A percentile compares a stretch with the other conserved stretches of the same genome.
These are phyloP conservation scores for Aspergillus eucalypticola DNA, from an alignment of 2,329 filamentous ascomycete species.

Conservation along the genomic window DNA sequence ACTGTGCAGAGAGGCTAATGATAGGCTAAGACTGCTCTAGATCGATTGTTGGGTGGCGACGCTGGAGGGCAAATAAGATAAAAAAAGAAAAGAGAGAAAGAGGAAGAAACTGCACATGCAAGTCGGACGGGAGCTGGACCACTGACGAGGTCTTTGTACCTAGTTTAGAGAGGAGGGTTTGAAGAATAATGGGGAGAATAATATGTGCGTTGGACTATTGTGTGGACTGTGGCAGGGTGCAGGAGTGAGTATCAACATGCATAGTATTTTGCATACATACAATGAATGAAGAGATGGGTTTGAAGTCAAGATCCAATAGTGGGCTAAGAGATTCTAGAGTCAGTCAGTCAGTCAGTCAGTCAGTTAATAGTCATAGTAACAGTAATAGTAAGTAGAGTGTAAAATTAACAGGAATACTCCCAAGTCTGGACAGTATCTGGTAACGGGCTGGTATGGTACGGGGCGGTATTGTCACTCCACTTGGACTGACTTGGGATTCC, in stretches of 20 bases:
- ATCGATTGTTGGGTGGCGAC: constrained; percentile 1
- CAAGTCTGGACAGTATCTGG: neutral
- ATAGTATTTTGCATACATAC: no score
- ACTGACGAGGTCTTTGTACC: neutral
- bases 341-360: no score
- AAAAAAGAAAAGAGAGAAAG: neutral
- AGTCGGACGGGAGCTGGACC: neutral
- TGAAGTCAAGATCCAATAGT: no score
- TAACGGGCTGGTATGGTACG: constrained; percentile 4
- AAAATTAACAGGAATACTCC: no score
- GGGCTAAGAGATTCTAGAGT: no score
- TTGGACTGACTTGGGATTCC: neutral
- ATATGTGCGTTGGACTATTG: neutral
- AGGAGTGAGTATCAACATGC: no score
- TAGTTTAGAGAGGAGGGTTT: neutral
- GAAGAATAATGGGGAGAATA: no score
- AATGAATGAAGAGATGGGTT: no score
- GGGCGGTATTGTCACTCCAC: constrained; percentile 6
- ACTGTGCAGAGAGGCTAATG: neutral
- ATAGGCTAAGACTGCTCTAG: neutral
- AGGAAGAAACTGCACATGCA: neutral
- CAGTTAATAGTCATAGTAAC: no score
- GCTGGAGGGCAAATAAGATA: neutral
- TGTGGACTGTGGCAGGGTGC: neutral
- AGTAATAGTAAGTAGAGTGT: no score